Percentiles rank a stretch among this genome's conserved stretches.
Evolutionary conservation across 208 protist species (phyloP).

Genomic region (Crithidia bombi): DNA sequence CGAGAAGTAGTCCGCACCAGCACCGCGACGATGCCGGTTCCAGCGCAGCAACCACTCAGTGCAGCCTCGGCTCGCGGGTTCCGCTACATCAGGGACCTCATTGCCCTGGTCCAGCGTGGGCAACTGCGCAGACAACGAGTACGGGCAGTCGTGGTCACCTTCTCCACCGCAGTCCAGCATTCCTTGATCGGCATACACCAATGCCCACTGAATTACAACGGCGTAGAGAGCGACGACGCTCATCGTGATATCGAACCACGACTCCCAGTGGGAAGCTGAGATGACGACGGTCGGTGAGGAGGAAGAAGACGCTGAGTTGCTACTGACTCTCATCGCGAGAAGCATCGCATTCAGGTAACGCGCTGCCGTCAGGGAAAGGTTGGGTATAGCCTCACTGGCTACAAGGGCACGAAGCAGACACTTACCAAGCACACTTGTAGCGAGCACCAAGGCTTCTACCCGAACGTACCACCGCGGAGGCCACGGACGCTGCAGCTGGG

Average conservation of each 20-base stretch:
- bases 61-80: constrained; percentile 4
- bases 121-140: background rate
- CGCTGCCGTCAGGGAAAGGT: background rate
- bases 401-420: constrained; percentile 22
- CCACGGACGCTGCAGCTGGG: constrained; percentile 46
- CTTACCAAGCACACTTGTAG: constrained; percentile 40
- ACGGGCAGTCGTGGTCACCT: background rate
- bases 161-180: background rate
- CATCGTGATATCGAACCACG: constrained; percentile 27
- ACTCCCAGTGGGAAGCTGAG: background rate
- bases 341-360: constrained; percentile 13
- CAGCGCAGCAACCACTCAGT: constrained; percentile 11
- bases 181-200: constrained; percentile 22
- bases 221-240: constrained; percentile 15
- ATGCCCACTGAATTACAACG: constrained; percentile 19
- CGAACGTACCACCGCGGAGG: constrained; percentile 37
- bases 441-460: constrained; percentile 23
- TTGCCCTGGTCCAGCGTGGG: background rate
- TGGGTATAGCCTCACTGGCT: background rate
- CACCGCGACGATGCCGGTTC: constrained; percentile 42
- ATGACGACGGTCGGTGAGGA: background rate
- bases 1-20: constrained; percentile 63
- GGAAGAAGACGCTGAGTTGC: background rate
- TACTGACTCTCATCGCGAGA: background rate
- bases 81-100: no score